Evolutionary conservation across 768 basidiomycete genomes (phyloP).

Genomic region (Phanerochaete carnosa): DNA sequence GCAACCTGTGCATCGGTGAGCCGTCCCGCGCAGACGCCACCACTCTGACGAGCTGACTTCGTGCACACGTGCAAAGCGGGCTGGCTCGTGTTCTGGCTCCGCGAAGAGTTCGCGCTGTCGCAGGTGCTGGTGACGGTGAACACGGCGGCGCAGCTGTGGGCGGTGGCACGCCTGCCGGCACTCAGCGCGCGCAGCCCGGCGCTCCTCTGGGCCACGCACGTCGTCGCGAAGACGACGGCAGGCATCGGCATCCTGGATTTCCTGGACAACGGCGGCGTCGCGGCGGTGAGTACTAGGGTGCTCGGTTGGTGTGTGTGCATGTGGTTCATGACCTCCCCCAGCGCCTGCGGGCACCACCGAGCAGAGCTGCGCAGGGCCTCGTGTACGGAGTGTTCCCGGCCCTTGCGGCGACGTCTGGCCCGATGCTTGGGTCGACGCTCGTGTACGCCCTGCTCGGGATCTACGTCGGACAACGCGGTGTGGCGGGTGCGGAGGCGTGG

Average conservation of each 20-base stretch:
- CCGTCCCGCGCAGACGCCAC: not conserved
- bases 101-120: slow-evolving; percentile 23
- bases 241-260: slow-evolving; percentile 35
- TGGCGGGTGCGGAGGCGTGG: slow-evolving; percentile 18
- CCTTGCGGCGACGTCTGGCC: slow-evolving; percentile 16
- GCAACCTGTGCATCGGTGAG: slow-evolving; percentile 32
- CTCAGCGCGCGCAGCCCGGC: slow-evolving; percentile 25
- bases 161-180: slow-evolving; percentile 30
- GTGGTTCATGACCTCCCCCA: not conserved
- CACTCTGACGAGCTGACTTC: not conserved
- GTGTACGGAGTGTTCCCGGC: slow-evolving; percentile 19
- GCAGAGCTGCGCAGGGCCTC: slow-evolving; percentile 12
- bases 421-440: slow-evolving; percentile 20
- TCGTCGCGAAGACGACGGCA: slow-evolving; percentile 40
- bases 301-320: not conserved
- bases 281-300: slow-evolving; percentile 14
- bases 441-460: slow-evolving; percentile 23
- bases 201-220: slow-evolving; percentile 32
- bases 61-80: slow-evolving; percentile 18
- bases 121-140: slow-evolving; percentile 31
- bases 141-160: slow-evolving; percentile 33
- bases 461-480: slow-evolving; percentile 18
- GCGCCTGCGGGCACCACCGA: slow-evolving; percentile 18
- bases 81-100: slow-evolving; percentile 30
- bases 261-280: slow-evolving; percentile 28